These are phyloP conservation scores for Aspergillus fijiensis DNA, from an alignment of 2,329 filamentous ascomycete species.

Conservation along the genomic window DNA sequence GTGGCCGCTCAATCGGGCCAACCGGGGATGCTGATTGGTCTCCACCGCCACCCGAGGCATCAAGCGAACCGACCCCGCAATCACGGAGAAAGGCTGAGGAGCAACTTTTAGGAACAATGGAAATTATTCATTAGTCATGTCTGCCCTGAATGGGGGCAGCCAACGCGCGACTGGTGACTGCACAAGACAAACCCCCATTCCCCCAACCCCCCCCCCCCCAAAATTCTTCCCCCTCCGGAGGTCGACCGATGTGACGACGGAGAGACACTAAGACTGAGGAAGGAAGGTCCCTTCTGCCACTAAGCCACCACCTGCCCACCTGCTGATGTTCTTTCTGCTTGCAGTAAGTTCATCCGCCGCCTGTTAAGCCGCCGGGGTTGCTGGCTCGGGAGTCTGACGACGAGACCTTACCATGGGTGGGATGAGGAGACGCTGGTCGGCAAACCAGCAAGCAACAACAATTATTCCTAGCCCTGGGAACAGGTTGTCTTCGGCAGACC, in stretches of 20 bases:
- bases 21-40: slow-evolving; percentile 19
- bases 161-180: background rate
- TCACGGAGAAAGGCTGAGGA: background rate
- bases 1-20: slow-evolving; percentile 19
- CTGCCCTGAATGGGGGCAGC: background rate
- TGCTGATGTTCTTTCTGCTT: background rate
- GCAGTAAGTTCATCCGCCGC: slow-evolving; percentile 7
- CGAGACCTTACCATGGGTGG: background rate
- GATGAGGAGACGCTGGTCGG: background rate
- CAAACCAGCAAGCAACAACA: background rate
- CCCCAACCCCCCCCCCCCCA: background rate
- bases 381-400: background rate
- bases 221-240: background rate
- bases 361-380: background rate
- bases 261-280: background rate
- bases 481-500: background rate
- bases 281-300: background rate
- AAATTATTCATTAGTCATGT: background rate
- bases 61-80: slow-evolving; percentile 23
- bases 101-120: background rate
- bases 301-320: background rate
- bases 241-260: background rate
- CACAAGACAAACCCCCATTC: background rate
- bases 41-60: slow-evolving; percentile 19
- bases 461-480: background rate